A percentile compares a stretch with the other conserved stretches of the same genome.
Conservation (phyloP, 1,284 basidiomycete species). For the Sparassis latifolia region DNA sequence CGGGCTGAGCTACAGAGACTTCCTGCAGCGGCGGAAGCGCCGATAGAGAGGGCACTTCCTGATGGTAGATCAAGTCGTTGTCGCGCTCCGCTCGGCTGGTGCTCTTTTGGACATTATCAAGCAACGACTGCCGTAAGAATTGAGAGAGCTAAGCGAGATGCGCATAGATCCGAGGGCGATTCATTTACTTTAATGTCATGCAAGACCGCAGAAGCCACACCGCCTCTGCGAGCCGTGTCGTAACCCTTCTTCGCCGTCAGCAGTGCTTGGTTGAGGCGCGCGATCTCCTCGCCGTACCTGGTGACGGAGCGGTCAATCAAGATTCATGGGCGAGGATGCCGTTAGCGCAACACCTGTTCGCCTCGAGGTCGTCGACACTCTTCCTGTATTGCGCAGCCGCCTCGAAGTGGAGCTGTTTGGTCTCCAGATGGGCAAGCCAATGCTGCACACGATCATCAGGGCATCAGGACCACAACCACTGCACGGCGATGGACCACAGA, state of each 20-base stretch:
- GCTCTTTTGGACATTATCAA: constrained; percentile 66
- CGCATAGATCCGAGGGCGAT: no score
- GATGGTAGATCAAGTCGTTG: constrained; percentile 95
- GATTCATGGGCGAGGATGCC: not conserved
- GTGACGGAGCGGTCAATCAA: not conserved
- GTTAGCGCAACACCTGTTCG: constrained; percentile 46
- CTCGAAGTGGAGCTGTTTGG: constrained; percentile 83
- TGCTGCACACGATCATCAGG: constrained; percentile 36
- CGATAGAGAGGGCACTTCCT: constrained; percentile 73
- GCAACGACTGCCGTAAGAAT: constrained; percentile 39
- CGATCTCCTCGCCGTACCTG: constrained; percentile 84
- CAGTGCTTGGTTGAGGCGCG: constrained; percentile 66
- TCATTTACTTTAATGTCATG: constrained; percentile 69
- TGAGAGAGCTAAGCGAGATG: not conserved
- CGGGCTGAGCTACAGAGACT: constrained; percentile 65
- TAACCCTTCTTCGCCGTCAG: constrained; percentile 68
- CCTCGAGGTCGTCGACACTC: constrained; percentile 86
- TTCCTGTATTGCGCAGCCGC: constrained; percentile 90
- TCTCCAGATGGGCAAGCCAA: constrained; percentile 79
- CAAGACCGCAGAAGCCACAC: constrained; percentile 55
- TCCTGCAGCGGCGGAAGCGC: constrained; percentile 64
- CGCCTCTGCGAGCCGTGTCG: constrained; percentile 60
- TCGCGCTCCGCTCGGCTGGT: constrained; percentile 78
- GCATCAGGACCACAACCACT: not conserved
- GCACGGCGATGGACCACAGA: constrained; percentile 24